phyloP scores from a whole-genome alignment of 192 early-diverging fungal genomes.

The Linderina pennispora region DNA sequence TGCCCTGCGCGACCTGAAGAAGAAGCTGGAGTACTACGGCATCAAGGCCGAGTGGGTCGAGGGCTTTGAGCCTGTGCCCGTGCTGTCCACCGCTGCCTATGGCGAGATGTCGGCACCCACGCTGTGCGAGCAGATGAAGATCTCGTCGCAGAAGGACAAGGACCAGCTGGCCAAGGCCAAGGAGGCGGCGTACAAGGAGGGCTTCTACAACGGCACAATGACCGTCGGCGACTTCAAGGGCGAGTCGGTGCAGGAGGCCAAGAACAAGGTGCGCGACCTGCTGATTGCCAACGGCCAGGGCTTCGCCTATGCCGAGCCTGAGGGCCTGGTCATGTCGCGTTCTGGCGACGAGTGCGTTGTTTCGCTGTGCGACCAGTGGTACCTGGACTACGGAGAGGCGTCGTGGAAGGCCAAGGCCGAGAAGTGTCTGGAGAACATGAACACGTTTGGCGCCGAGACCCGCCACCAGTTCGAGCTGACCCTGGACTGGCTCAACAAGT shows the following conservation, averaged over 20 bases:
- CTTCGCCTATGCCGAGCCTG: constrained; percentile 94
- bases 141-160: constrained; percentile 95
- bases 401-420: constrained; percentile 73
- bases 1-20: constrained; percentile 84
- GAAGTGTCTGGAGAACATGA: constrained; percentile 73
- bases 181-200: constrained; percentile 95
- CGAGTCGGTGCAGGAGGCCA: constrained; percentile 85
- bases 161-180: constrained; percentile 88
- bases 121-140: constrained; percentile 87
- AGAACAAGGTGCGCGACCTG: constrained; percentile 68
- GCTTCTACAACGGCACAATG: constrained; percentile 91
- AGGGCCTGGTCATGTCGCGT: constrained; percentile 85
- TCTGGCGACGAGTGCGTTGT: constrained; percentile 97
- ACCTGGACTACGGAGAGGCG: constrained; percentile 93
- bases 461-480: constrained; percentile 79
- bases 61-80: constrained; percentile 73
- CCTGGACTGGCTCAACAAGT: constrained; percentile 90
- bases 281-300: constrained; percentile 67
- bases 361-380: constrained; percentile 96
- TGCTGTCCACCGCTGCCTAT: constrained; percentile 81
- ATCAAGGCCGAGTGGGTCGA: constrained; percentile 84
- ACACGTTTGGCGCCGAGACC: constrained; percentile 75
- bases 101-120: constrained; percentile 81
- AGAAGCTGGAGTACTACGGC: constrained; percentile 91
- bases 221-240: constrained; percentile 77